phyloP scores from a whole-genome alignment of 179 eudicot genomes.

The Actinidia chinensis region DNA sequence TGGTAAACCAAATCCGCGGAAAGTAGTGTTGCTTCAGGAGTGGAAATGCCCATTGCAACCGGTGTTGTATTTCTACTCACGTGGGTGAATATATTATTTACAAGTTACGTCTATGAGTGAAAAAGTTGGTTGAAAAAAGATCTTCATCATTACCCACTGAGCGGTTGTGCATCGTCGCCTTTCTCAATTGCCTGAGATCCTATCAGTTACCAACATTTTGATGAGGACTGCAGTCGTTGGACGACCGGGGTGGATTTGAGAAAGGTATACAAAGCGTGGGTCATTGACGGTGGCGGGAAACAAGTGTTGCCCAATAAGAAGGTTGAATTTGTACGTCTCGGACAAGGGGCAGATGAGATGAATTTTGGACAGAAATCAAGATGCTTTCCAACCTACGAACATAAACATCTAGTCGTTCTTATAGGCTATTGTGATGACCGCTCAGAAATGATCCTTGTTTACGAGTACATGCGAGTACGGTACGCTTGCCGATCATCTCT shows the following conservation, averaged over 20 bases:
- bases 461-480: slow-evolving; percentile 18
- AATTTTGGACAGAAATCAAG: slow-evolving; percentile 29
- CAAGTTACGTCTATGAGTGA: not conserved
- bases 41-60: slow-evolving; percentile 2
- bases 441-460: slow-evolving; percentile 17
- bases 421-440: slow-evolving; percentile 7
- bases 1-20: not conserved
- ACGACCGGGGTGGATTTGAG: slow-evolving; percentile 25
- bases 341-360: slow-evolving; percentile 30
- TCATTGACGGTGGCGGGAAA: slow-evolving; percentile 18
- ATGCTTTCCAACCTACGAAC: slow-evolving; percentile 23
- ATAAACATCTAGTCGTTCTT: slow-evolving; percentile 20
- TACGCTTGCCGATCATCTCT: slow-evolving; percentile 10
- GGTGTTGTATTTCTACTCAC: slow-evolving; percentile 2
- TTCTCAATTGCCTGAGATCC: slow-evolving; percentile 15
- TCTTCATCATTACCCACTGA: not conserved
- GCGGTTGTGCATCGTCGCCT: not conserved
- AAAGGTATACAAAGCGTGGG: slow-evolving; percentile 18
- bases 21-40: not conserved
- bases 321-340: slow-evolving; percentile 23
- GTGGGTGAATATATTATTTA: not conserved
- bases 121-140: not conserved
- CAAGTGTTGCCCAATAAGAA: slow-evolving; percentile 28
- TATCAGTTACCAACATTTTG: slow-evolving; percentile 12
- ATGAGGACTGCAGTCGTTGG: not conserved